A percentile compares a stretch with the other conserved stretches of the same genome.
These are phyloP conservation scores for Picochlorum sp. DNA, from an alignment of 139 green algal species.

Conservation along the genomic window DNA sequence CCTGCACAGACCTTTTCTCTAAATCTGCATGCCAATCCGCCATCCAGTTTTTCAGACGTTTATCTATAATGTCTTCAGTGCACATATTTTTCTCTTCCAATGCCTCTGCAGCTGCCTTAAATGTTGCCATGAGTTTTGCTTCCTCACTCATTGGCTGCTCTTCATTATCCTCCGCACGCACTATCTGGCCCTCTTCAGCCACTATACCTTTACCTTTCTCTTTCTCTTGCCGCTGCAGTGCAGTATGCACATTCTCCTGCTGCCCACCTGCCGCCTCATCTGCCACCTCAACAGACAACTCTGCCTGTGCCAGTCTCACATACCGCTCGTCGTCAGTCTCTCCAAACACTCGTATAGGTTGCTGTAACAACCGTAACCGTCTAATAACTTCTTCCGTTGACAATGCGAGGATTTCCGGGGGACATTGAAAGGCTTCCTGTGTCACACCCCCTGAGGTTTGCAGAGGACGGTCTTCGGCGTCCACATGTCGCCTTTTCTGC, in stretches of 20 bases:
- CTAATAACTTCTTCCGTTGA: conserved; percentile 65
- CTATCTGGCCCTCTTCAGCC: not conserved
- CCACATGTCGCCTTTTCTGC: not conserved
- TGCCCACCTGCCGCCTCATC: conserved; percentile 43
- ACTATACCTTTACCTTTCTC: conserved; percentile 7
- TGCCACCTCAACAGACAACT: conserved; percentile 53
- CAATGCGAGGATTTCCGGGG: not conserved
- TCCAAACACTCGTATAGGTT: conserved; percentile 90
- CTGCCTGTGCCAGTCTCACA: conserved; percentile 49
- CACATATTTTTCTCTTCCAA: conserved; percentile 54
- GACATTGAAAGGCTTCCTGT: no score
- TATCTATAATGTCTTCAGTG: conserved; percentile 61
- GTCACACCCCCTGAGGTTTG: no score
- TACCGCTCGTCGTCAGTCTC: conserved; percentile 59
- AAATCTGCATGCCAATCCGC: conserved; percentile 87
- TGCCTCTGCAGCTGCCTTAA: conserved; percentile 45
- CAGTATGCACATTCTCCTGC: conserved; percentile 62
- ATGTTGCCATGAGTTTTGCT: conserved; percentile 26
- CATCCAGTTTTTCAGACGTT: conserved; percentile 32
- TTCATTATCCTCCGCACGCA: not conserved
- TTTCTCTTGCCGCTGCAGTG: conserved; percentile 43
- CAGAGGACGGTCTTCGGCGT: no score
- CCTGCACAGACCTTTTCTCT: conserved; percentile 44
- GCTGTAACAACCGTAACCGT: conserved; percentile 64
- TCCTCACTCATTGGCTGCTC: not conserved